Percentiles rank a stretch among this genome's conserved stretches.
Evolutionary conservation across 192 early-diverging fungal species (phyloP).

Genomic region (Linnemannia exigua): DNA sequence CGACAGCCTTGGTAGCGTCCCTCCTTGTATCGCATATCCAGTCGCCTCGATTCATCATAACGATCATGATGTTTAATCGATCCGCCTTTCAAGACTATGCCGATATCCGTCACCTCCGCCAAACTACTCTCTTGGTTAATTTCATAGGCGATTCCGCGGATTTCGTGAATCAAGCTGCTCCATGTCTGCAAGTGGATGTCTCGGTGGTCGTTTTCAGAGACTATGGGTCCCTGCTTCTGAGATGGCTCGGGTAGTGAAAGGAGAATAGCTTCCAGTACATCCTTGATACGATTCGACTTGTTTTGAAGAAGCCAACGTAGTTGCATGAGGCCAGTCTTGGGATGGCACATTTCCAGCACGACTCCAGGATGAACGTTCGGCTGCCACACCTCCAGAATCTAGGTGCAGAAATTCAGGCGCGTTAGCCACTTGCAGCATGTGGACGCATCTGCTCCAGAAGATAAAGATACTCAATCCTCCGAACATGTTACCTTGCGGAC

Average conservation of each 20-base stretch:
- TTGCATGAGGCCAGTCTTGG: constrained; percentile 35
- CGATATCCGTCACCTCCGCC: background rate
- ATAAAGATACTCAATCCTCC: constrained; percentile 5
- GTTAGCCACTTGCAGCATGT: background rate
- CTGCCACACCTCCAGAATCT: constrained; percentile 36
- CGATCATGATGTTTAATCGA: background rate
- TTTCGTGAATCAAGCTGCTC: constrained; percentile 28
- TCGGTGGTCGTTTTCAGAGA: background rate
- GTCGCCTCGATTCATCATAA: background rate
- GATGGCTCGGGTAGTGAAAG: constrained; percentile 11
- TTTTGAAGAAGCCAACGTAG: constrained; percentile 25
- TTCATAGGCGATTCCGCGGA: constrained; percentile 15
- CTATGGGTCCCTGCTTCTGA: background rate
- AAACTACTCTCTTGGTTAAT: constrained; percentile 4
- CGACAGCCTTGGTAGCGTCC: background rate
- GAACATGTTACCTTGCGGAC: constrained; percentile 30
- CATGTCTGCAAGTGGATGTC: constrained; percentile 6
- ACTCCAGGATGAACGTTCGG: constrained; percentile 23
- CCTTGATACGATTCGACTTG: constrained; percentile 18
- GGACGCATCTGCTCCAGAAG: background rate
- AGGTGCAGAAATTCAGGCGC: background rate
- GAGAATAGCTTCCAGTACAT: constrained; percentile 37
- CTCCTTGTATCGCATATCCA: background rate
- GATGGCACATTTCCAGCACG: constrained; percentile 10
- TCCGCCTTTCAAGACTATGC: background rate